phyloP scores from a whole-genome alignment of 805 yeast species.

The Candida coquimbonensis region DNA sequence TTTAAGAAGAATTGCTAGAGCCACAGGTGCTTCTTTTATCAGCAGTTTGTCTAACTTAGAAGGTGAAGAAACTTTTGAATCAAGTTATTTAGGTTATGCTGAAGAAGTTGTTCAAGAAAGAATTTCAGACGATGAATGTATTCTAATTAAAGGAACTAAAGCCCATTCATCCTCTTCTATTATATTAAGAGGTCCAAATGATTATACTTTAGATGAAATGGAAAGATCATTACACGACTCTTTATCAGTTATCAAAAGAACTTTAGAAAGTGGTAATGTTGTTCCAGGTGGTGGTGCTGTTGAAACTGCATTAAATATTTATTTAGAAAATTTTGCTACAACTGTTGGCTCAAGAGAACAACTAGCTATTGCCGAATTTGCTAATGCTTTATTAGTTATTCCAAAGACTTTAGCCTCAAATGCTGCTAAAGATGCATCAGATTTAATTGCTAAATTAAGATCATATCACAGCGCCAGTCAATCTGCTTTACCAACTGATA shows the following conservation, averaged over 20 bases:
- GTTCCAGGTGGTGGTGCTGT: constrained; percentile 99
- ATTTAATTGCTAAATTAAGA: constrained; percentile 88
- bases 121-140: constrained; percentile 94
- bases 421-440: constrained; percentile 96
- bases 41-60: constrained; percentile 87
- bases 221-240: constrained; percentile 96
- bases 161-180: constrained; percentile 90
- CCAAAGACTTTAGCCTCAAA: constrained; percentile 96
- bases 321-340: constrained; percentile 94
- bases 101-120: constrained; percentile 89
- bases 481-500: constrained; percentile 73
- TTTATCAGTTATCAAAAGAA: constrained; percentile 88
- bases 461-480: constrained; percentile 96
- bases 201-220: constrained; percentile 95
- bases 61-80: constrained; percentile 79
- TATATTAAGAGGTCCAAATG: constrained; percentile 91
- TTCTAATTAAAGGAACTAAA: constrained; percentile 86
- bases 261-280: constrained; percentile 86
- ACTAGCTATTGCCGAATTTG: constrained; percentile 96
- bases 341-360: constrained; percentile 97
- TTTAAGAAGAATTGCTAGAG: constrained; percentile 91
- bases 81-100: constrained; percentile 80
- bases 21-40: constrained; percentile 92
- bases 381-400: constrained; percentile 77
- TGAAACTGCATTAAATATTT: constrained; percentile 90